These are phyloP conservation scores for Nicotiana tabacum DNA, from an alignment of 257 asterid genomes.

Conservation along the genomic window DNA sequence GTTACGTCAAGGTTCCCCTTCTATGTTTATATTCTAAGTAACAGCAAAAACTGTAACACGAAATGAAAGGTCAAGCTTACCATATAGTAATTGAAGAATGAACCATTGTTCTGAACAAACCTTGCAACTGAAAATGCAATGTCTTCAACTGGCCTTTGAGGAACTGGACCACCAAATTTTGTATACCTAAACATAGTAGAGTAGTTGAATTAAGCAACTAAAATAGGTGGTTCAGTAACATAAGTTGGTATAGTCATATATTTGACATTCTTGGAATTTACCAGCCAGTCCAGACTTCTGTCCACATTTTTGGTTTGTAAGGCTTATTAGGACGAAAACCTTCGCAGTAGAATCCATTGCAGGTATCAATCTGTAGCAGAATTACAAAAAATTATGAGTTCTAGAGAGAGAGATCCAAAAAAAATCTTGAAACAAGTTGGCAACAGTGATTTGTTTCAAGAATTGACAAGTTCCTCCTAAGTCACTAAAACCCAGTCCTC, in stretches of 20 bases:
- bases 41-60: neutral
- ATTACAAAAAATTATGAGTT: neutral
- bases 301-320: constrained; percentile 87
- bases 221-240: neutral
- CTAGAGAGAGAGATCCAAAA: neutral
- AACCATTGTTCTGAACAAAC: constrained; percentile 82
- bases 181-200: constrained; percentile 45
- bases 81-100: constrained; percentile 93
- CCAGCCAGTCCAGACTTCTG: constrained; percentile 97
- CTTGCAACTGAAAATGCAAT: constrained; percentile 86
- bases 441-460: neutral
- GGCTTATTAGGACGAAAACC: constrained; percentile 70
- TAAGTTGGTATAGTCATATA: neutral
- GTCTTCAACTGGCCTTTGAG: constrained; percentile 82
- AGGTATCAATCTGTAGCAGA: constrained; percentile 63
- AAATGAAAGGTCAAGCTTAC: constrained; percentile 27
- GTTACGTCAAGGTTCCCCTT: too few species aligned
- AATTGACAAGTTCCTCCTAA: neutral
- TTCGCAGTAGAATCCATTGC: constrained; percentile 92
- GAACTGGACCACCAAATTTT: constrained; percentile 67
- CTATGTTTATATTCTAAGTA: neutral
- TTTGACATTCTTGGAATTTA: constrained; percentile 12
- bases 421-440: neutral
- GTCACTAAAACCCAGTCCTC: neutral
- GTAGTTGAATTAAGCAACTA: neutral